Base-by-base conservation (phyloP, 331 rosid species). In the Quercus tomentella region DNA sequence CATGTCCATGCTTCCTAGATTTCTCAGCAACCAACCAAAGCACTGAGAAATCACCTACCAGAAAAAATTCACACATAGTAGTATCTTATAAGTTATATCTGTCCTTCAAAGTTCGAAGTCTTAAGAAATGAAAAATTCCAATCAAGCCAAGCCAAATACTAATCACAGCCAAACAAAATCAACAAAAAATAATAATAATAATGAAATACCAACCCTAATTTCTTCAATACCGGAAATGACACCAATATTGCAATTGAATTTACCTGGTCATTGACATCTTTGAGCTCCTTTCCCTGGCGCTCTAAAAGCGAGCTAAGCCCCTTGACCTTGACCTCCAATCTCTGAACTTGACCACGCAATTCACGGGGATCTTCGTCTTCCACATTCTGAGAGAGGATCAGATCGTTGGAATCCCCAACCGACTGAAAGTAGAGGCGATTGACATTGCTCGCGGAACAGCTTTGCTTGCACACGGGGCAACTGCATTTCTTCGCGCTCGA, bases 381-480 rank as follows among this genome's bases (percentile, higher is more conserved):
- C 4, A 72, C 62, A 79, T 87, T 87, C 86, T 72, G 87, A 74
- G 89, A 52, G 2, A 70, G 41, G 74, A 52, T 74, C 26, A 76
- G 72, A 72, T 88, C 93, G 22, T 22, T 77, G 10, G 75, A 76
- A 15, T 91, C 96, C 33, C 97, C 98, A 5, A 92, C 74, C 6
- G 97, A 94, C 82, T 92, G 98, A 76, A 94, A 94, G 83, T 92
- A 94, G 58, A 94, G 89, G 37, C 96, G 87, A 62, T 82, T 91
- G 54, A 82, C 98, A 31, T 94, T 89, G 57, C 78, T 76, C 0
- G 77, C 78, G 75, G 69, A 83, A 76, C 97, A 94, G 31, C 77
- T 75, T 86, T 94, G 97, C 86, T 94, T 94, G 86, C 97, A 94
- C 85, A 94, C 87, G 2, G 98, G 98, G 26, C 97, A 94, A 23